A percentile compares a stretch with the other conserved stretches of the same genome.
Conservation (phyloP, 306 rosid genomes). For the Trifolium subterraneum region DNA sequence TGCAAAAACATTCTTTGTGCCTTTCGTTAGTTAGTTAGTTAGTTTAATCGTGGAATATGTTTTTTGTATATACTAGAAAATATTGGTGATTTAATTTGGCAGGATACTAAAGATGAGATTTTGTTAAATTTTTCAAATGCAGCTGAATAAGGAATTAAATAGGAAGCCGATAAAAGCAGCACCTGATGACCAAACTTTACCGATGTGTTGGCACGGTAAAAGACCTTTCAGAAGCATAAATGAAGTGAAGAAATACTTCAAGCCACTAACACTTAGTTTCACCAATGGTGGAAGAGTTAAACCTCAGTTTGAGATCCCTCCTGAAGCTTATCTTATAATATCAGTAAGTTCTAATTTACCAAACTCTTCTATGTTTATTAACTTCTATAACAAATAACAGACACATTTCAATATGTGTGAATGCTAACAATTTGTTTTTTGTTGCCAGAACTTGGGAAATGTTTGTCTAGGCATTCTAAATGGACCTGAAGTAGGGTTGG, state of each 20-base stretch:
- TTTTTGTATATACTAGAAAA: not conserved
- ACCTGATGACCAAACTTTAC: constrained; percentile 65
- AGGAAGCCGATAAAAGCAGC: constrained; percentile 63
- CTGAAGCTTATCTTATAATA: constrained; percentile 79
- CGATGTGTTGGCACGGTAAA: constrained; percentile 82
- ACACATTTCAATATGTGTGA: constrained; percentile 13
- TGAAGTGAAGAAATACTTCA: constrained; percentile 82
- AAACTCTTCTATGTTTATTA: constrained; percentile 1
- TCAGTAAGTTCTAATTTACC: constrained; percentile 58
- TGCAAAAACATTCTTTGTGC: not conserved
- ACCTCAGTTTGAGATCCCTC: constrained; percentile 73
- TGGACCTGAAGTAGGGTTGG: constrained; percentile 73
- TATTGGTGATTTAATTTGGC: not conserved
- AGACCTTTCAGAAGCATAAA: constrained; percentile 69
- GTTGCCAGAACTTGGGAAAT: constrained; percentile 67
- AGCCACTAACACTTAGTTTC: constrained; percentile 72
- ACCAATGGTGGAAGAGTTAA: constrained; percentile 52
- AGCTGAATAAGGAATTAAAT: constrained; percentile 67
- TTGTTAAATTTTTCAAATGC: constrained; percentile 43
- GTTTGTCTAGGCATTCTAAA: constrained; percentile 91
- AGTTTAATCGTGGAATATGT: no score
- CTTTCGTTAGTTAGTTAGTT: not conserved
- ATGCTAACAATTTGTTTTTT: constrained; percentile 34
- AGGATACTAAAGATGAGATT: constrained; percentile 1
- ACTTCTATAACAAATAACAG: constrained; percentile 3